These are phyloP conservation scores for Voacanga thouarsii DNA, from an alignment of 257 asterid genomes.

Conservation along the genomic window DNA sequence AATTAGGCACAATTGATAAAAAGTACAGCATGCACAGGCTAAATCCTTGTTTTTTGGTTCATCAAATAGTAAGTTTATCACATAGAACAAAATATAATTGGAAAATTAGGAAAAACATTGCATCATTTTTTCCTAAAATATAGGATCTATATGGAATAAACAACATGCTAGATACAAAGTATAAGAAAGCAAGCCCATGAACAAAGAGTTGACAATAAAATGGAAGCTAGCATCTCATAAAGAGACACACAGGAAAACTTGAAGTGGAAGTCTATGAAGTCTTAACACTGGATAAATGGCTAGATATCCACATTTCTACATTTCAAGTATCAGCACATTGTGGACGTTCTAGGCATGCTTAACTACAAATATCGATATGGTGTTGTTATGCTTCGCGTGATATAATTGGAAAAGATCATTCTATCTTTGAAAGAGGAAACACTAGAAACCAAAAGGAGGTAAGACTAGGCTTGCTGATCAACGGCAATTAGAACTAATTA, in stretches of 20 bases:
- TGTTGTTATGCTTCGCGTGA: neutral
- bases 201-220: neutral
- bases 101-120: too few species aligned
- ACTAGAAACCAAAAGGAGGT: neutral
- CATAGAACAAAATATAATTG: neutral
- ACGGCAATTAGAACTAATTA: neutral
- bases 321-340: neutral
- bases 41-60: neutral
- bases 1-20: too few species aligned
- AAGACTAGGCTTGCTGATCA: neutral
- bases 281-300: neutral
- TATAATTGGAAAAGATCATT: neutral
- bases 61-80: neutral
- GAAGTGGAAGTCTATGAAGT: too few species aligned
- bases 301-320: neutral
- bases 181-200: neutral
- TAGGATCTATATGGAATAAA: neutral
- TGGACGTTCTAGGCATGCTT: neutral
- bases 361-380: neutral
- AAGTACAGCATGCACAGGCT: neutral
- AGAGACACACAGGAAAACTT: neutral
- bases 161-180: neutral
- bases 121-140: too few species aligned
- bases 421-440: neutral
- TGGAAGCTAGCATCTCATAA: neutral